Conservation (phyloP, 2,329 filamentous ascomycete species). For the Trichophyton simii region DNA sequence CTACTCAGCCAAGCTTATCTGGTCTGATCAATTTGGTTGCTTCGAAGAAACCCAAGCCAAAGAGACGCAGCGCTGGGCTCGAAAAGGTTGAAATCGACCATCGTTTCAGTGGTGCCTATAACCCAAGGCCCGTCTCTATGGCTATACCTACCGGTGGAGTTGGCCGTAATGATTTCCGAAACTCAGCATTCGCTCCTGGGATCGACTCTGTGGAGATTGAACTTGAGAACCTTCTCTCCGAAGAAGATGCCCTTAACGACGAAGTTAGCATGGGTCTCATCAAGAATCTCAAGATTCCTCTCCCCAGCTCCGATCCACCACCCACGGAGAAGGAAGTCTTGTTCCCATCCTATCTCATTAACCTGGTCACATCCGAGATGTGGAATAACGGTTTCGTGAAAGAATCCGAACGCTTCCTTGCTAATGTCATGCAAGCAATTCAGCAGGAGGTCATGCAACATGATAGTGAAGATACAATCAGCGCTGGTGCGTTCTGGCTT, state of each 20-base stretch:
- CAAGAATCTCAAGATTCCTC: slow-evolving; percentile 89
- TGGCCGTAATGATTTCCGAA: slow-evolving; percentile 54
- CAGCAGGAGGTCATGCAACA: slow-evolving; percentile 99
- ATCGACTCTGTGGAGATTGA: slow-evolving; percentile 90
- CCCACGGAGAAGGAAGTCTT: slow-evolving; percentile 97
- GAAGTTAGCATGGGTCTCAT: slow-evolving; percentile 95
- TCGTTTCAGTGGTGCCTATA: slow-evolving; percentile 84
- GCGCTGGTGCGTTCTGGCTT: slow-evolving; percentile 95
- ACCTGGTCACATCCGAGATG: slow-evolving; percentile 98
- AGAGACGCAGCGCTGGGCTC: slow-evolving; percentile 70
- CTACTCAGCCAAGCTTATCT: slow-evolving; percentile 45
- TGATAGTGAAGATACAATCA: slow-evolving; percentile 92
- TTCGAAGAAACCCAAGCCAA: slow-evolving; percentile 83
- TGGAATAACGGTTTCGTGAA: slow-evolving; percentile 99
- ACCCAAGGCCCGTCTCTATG: slow-evolving; percentile 93
- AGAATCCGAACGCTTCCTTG: slow-evolving; percentile 95
- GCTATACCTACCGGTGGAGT: slow-evolving; percentile 49
- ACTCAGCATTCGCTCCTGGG: slow-evolving; percentile 64
- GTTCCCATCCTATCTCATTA: slow-evolving; percentile 98
- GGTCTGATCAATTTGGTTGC: slow-evolving; percentile 94
- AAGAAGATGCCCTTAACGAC: slow-evolving; percentile 91
- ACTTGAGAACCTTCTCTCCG: slow-evolving; percentile 81
- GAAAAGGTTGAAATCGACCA: slow-evolving; percentile 68
- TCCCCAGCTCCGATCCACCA: slow-evolving; percentile 70
- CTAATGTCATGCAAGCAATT: slow-evolving; percentile 99